Conservation (phyloP, 192 early-diverging fungal genomes). For the Coemansia pectinata region DNA sequence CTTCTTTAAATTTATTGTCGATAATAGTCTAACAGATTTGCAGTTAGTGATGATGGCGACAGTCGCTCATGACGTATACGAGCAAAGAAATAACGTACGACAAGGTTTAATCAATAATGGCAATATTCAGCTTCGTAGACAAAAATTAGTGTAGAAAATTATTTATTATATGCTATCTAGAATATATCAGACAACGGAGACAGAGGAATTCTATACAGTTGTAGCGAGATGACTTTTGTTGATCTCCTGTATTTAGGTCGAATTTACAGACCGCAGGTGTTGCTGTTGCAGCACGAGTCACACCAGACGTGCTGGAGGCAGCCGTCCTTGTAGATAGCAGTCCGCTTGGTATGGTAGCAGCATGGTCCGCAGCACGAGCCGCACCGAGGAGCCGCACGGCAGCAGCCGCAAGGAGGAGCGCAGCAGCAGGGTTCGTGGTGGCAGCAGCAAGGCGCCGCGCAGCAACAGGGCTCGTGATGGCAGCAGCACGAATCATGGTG, state of each 20-base stretch:
- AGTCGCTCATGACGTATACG: too few species aligned
- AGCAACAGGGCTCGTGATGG: constrained; percentile 22
- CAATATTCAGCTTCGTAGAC: not conserved
- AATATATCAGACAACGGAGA: not conserved
- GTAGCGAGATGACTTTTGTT: not conserved
- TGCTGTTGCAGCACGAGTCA: constrained; percentile 55
- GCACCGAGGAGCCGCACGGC: constrained; percentile 8
- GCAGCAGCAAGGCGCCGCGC: constrained; percentile 16
- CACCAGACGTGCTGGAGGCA: constrained; percentile 53
- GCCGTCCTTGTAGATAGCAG: constrained; percentile 45
- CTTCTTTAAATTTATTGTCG: not conserved
- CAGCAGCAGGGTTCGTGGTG: constrained; percentile 36
- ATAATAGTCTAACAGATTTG: not conserved
- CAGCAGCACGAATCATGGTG: constrained; percentile 20
- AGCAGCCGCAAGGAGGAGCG: constrained; percentile 22
- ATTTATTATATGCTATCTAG: not conserved
- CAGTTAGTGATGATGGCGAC: too few species aligned
- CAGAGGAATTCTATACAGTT: not conserved
- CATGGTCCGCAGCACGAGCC: constrained; percentile 24
- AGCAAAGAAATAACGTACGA: too few species aligned
- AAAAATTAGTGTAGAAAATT: not conserved
- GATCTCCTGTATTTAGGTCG: not conserved
- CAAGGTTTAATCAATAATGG: not conserved
- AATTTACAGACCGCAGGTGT: constrained; percentile 33
- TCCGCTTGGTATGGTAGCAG: constrained; percentile 46